Evolutionary conservation across 2,329 filamentous ascomycete genomes (phyloP).

Genomic region (Botryotinia calthae): DNA sequence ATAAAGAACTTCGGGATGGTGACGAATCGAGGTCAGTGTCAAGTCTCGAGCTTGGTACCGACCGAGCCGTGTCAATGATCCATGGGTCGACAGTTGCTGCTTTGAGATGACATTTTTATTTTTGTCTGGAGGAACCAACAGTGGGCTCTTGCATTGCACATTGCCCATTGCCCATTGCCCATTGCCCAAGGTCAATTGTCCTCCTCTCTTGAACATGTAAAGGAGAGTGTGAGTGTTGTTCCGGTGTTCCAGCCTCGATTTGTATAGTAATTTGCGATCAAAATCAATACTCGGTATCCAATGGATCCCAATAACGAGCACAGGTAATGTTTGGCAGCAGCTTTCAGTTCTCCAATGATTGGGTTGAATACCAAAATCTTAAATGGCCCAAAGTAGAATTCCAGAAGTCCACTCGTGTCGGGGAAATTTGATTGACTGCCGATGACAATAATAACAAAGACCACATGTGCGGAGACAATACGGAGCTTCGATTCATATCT

Average conservation of each 20-base stretch:
- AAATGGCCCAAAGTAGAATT: background rate
- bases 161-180: background rate
- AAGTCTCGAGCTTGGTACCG: background rate
- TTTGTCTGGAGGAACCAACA: background rate
- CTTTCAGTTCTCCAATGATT: background rate
- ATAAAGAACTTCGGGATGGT: background rate
- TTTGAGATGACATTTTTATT: background rate
- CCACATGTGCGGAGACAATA: slow-evolving; percentile 8
- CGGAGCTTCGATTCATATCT: background rate
- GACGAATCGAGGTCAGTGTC: background rate
- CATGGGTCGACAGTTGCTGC: background rate
- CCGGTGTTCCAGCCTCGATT: slow-evolving; percentile 4
- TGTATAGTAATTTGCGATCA: slow-evolving; percentile 2
- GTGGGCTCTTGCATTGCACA: background rate
- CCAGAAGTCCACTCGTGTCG: background rate
- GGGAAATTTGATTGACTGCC: slow-evolving; percentile 9
- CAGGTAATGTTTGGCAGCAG: background rate
- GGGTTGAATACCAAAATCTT: background rate
- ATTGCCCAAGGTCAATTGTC: background rate
- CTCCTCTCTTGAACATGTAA: background rate
- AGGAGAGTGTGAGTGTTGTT: background rate
- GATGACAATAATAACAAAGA: slow-evolving; percentile 9
- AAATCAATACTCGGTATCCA: background rate
- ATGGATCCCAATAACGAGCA: slow-evolving; percentile 5
- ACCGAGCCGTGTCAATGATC: background rate